phyloP scores from a whole-genome alignment of 306 rosid species.

The Sicyos baderoa region DNA sequence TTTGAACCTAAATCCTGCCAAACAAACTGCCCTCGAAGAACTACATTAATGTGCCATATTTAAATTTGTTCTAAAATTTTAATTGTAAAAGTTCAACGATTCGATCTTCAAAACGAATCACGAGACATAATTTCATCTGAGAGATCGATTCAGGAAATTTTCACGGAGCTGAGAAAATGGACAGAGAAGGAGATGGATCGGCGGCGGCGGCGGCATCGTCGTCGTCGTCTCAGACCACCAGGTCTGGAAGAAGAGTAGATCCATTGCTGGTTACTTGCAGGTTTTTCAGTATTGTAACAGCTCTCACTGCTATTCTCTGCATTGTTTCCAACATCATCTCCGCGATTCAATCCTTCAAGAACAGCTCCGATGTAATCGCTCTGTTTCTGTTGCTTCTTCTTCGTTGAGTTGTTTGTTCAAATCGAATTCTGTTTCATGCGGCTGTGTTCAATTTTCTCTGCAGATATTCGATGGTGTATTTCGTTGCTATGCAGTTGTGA shows the following conservation, averaged over 20 bases:
- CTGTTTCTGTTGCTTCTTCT: slow-evolving; percentile 9
- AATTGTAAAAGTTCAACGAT: no score
- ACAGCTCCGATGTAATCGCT: slow-evolving; percentile 42
- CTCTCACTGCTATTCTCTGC: slow-evolving; percentile 52
- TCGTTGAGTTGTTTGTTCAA: neutral
- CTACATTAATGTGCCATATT: no score
- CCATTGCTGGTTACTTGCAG: slow-evolving; percentile 8
- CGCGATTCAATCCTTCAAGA: slow-evolving; percentile 49
- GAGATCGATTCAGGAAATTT: no score
- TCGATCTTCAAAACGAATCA: no score
- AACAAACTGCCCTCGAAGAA: no score
- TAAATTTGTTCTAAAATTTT: no score
- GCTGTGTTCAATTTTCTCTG: neutral
- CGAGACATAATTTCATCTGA: no score
- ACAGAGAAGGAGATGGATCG: no score
- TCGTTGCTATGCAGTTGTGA: slow-evolving; percentile 60
- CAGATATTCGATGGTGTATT: slow-evolving; percentile 72
- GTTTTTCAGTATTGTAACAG: slow-evolving; percentile 17
- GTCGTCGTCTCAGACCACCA: no score
- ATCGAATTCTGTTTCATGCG: neutral
- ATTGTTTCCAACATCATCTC: slow-evolving; percentile 55
- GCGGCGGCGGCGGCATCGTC: no score
- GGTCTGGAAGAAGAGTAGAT: slow-evolving; percentile 27
- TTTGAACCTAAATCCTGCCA: no score
- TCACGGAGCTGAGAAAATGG: no score